Evolutionary conservation across 2,329 filamentous ascomycete species (phyloP).

Genomic region (Cordyceps fumosorosea): DNA sequence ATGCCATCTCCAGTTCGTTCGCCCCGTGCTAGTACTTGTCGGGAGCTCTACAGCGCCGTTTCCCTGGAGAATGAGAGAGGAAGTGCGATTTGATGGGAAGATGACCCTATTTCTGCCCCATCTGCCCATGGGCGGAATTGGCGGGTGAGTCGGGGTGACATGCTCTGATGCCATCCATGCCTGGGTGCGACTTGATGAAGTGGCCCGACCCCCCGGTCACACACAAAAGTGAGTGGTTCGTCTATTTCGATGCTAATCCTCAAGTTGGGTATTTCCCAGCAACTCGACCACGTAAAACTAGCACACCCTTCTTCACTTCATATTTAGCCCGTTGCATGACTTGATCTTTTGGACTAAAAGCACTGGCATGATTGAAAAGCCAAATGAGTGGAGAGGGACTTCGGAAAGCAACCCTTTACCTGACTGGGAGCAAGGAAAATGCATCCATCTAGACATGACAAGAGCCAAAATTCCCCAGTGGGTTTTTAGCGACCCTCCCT

Average conservation of each 20-base stretch:
- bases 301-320: too few relatives aligned
- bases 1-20: neutral
- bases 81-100: neutral
- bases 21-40: conserved; percentile 2
- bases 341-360: too few relatives aligned
- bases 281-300: too few relatives aligned
- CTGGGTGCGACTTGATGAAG: neutral
- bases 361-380: neutral
- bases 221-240: neutral
- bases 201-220: neutral
- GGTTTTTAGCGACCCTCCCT: neutral
- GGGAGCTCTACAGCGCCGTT: conserved; percentile 4
- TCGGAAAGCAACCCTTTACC: neutral
- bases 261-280: neutral
- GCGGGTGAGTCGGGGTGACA: neutral
- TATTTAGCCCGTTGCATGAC: neutral
- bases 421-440: neutral
- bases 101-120: neutral
- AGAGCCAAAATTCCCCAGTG: neutral
- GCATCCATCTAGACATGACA: neutral
- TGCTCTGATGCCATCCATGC: neutral
- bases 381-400: conserved; percentile 6
- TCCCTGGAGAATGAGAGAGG: too few relatives aligned
- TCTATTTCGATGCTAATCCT: neutral
- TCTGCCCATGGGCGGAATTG: neutral